Conservation (phyloP, 2,329 filamentous ascomycete genomes). For the Clonostachys sp. region DNA sequence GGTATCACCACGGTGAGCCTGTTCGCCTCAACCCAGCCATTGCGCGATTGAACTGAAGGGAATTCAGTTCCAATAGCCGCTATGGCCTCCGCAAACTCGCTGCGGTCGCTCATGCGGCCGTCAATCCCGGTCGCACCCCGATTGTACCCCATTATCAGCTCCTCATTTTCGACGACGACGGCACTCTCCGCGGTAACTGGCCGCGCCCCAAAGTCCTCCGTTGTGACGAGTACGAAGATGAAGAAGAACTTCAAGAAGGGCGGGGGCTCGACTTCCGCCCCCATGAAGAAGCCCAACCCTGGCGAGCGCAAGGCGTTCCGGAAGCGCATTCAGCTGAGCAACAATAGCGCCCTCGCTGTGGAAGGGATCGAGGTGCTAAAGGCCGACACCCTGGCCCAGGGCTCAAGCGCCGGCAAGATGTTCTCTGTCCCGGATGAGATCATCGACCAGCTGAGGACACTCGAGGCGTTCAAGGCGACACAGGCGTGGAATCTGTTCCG, state of each 20-base stretch:
- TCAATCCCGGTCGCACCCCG: slow-evolving; percentile 21
- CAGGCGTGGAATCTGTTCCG: slow-evolving; percentile 88
- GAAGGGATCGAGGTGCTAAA: slow-evolving; percentile 59
- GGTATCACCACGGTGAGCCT: no score
- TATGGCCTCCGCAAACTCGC: slow-evolving; percentile 34
- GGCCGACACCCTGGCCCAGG: slow-evolving; percentile 46
- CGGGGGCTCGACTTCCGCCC: slow-evolving; percentile 26
- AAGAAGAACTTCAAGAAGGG: slow-evolving; percentile 21
- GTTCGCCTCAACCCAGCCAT: no score
- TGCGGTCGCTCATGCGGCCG: slow-evolving; percentile 35
- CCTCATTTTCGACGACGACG: slow-evolving; percentile 4
- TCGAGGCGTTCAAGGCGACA: slow-evolving; percentile 85
- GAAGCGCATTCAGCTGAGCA: slow-evolving; percentile 87
- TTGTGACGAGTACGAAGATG: slow-evolving; percentile 32
- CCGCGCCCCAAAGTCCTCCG: slow-evolving; percentile 8
- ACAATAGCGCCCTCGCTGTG: slow-evolving; percentile 85
- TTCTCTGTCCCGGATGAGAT: slow-evolving; percentile 63
- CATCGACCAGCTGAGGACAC: slow-evolving; percentile 75
- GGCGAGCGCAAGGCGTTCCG: slow-evolving; percentile 85
- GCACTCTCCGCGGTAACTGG: slow-evolving; percentile 13
- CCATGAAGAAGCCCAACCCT: slow-evolving; percentile 51
- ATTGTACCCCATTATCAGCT: slow-evolving; percentile 20
- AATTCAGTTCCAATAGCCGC: slow-evolving; percentile 1
- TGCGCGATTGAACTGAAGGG: no score
- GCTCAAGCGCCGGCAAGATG: slow-evolving; percentile 59